Evolutionary conservation across 2,329 filamentous ascomycete species (phyloP).

Genomic region (Penicillium sp.): DNA sequence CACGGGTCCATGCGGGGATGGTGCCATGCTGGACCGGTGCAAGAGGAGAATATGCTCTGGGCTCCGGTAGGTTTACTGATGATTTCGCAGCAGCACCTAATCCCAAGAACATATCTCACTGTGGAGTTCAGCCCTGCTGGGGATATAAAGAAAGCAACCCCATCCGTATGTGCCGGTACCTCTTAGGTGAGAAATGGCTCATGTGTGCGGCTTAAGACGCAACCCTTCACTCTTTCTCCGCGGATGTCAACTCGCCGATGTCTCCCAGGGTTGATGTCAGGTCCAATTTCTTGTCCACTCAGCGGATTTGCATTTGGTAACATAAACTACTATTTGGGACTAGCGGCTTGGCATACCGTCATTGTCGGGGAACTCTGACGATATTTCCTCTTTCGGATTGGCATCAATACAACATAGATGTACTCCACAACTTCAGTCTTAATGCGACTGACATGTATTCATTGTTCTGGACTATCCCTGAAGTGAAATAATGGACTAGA

Average conservation of each 20-base stretch:
- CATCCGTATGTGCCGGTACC: neutral
- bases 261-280: neutral
- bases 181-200: neutral
- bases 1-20: conserved; percentile 1
- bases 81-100: neutral
- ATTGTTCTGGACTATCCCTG: neutral
- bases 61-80: neutral
- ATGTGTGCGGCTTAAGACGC: conserved; percentile 1
- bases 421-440: neutral
- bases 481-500: neutral
- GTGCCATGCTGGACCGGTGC: conserved; percentile 2
- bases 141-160: neutral
- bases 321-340: conserved; percentile 23
- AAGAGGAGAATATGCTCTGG: neutral
- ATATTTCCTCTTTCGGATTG: neutral
- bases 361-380: neutral
- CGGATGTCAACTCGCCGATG: conserved; percentile 4
- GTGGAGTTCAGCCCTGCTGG: conserved; percentile 3
- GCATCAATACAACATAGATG: neutral
- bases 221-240: conserved; percentile 10
- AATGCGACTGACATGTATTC: neutral
- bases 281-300: conserved; percentile 20
- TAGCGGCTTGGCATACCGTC: conserved; percentile 21
- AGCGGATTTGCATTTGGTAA: conserved; percentile 31
- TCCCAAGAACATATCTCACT: neutral